Conservation (phyloP, 805 yeast genomes). For the Danielia oregonensis region DNA sequence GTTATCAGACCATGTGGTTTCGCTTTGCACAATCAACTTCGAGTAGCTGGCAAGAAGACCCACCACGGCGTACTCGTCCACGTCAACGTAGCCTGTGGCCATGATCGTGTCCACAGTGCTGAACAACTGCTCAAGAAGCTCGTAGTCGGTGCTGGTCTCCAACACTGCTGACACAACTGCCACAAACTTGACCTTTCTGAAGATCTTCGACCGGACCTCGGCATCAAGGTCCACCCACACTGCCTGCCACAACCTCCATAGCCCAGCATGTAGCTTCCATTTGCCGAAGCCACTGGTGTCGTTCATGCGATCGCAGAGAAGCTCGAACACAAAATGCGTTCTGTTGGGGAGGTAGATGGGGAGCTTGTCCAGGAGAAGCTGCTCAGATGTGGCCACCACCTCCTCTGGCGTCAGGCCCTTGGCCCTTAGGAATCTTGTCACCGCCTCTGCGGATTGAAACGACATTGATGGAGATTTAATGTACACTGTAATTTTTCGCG, state of each 20-base stretch:
- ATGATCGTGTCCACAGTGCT: slow-evolving; percentile 17
- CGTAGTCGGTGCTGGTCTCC: slow-evolving; percentile 1
- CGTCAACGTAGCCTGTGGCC: slow-evolving; percentile 24
- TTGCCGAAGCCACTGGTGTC: slow-evolving; percentile 37
- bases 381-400: slow-evolving; percentile 32
- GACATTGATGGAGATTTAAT: not conserved
- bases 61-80: slow-evolving; percentile 30
- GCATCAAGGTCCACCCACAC: slow-evolving; percentile 34
- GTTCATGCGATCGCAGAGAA: slow-evolving; percentile 57
- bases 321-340: slow-evolving; percentile 51
- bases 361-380: slow-evolving; percentile 29
- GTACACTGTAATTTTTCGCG: not conserved
- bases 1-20: no score
- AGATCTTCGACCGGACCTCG: slow-evolving; percentile 34
- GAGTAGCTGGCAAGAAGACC: slow-evolving; percentile 22
- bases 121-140: slow-evolving; percentile 17
- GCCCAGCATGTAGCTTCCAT: slow-evolving; percentile 39
- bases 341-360: slow-evolving; percentile 52
- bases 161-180: slow-evolving; percentile 14
- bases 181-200: slow-evolving; percentile 32
- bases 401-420: slow-evolving; percentile 43
- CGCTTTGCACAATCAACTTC: not conserved
- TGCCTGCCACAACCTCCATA: slow-evolving; percentile 50
- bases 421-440: slow-evolving; percentile 57
- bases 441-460: slow-evolving; percentile 35